Percentiles rank a stretch among this genome's conserved stretches.
Evolutionary conservation across 805 yeast species (phyloP).

Genomic region (Ogataea degrootiae): DNA sequence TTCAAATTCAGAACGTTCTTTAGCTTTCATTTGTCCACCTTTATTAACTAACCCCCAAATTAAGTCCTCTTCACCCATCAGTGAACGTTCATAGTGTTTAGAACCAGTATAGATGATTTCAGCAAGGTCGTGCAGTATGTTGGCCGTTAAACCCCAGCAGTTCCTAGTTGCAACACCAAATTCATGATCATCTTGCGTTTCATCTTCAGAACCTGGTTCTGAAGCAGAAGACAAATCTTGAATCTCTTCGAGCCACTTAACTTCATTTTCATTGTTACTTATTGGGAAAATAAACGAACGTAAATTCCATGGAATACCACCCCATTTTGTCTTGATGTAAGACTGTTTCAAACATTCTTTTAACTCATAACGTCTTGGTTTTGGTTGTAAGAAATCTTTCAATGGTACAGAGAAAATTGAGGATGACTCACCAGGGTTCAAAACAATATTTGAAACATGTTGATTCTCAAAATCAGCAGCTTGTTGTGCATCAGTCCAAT

Average conservation of each 20-base stretch:
- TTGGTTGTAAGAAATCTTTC: constrained; percentile 46
- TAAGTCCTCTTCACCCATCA: constrained; percentile 62
- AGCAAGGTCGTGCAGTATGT: constrained; percentile 69
- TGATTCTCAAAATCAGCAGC: constrained; percentile 24
- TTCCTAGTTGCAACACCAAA: constrained; percentile 50
- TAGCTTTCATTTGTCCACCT: constrained; percentile 46
- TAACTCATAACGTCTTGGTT: constrained; percentile 22
- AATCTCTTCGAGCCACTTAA: constrained; percentile 57
- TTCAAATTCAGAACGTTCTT: constrained; percentile 51
- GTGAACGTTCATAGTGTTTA: constrained; percentile 20
- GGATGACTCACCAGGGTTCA: constrained; percentile 77
- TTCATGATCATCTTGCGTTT: constrained; percentile 31
- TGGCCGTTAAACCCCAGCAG: constrained; percentile 82
- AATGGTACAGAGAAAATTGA: constrained; percentile 68
- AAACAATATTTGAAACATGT: constrained; percentile 32
- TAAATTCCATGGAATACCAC: constrained; percentile 63
- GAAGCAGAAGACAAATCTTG: constrained; percentile 57
- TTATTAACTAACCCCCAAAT: constrained; percentile 49
- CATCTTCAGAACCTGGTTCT: constrained; percentile 51
- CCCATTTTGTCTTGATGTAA: constrained; percentile 52
- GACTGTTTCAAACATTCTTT: constrained; percentile 32
- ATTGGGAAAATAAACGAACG: constrained; percentile 60
- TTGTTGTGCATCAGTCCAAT: constrained; percentile 30
- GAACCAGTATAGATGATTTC: constrained; percentile 44
- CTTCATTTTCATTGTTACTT: constrained; percentile 47